Conservation (phyloP, 177 flowering plant genomes). For the Vitis hybrid region DNA sequence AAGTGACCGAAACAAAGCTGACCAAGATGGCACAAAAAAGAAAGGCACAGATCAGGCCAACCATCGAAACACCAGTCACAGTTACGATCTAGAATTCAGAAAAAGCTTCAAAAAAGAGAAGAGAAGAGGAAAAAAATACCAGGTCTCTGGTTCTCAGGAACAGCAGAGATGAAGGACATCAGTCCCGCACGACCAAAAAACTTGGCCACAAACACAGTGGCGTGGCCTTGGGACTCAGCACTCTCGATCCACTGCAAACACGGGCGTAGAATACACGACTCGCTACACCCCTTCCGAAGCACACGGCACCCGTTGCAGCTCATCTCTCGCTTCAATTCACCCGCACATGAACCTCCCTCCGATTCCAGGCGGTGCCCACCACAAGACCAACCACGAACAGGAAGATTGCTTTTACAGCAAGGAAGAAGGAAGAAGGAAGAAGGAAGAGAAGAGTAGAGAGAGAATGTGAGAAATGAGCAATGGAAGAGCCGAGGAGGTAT, state of each 20-base stretch:
- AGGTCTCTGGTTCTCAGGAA: constrained; percentile 61
- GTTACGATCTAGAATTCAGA: background rate
- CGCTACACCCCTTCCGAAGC: constrained; percentile 92
- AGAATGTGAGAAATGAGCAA: background rate
- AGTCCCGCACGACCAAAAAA: constrained; percentile 93
- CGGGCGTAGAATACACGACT: constrained; percentile 71
- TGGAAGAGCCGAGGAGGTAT: background rate
- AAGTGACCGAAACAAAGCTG: constrained; percentile 83
- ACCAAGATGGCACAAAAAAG: background rate
- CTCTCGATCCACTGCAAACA: constrained; percentile 83
- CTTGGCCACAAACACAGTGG: constrained; percentile 90
- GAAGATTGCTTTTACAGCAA: background rate
- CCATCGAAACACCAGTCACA: too few species aligned
- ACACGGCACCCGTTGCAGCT: constrained; percentile 97
- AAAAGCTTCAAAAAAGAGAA: background rate
- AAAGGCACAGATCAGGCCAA: background rate
- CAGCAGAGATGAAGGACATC: constrained; percentile 79
- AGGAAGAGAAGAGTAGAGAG: background rate
- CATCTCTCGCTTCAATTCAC: constrained; percentile 32
- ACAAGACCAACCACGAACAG: constrained; percentile 1
- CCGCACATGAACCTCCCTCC: background rate
- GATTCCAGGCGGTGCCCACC: background rate
- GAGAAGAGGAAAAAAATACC: constrained; percentile 27
- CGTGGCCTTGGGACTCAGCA: constrained; percentile 83
- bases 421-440: background rate